Conservation (phyloP, 2,329 filamentous ascomycete species). For the Parascedosporium putredinis region DNA sequence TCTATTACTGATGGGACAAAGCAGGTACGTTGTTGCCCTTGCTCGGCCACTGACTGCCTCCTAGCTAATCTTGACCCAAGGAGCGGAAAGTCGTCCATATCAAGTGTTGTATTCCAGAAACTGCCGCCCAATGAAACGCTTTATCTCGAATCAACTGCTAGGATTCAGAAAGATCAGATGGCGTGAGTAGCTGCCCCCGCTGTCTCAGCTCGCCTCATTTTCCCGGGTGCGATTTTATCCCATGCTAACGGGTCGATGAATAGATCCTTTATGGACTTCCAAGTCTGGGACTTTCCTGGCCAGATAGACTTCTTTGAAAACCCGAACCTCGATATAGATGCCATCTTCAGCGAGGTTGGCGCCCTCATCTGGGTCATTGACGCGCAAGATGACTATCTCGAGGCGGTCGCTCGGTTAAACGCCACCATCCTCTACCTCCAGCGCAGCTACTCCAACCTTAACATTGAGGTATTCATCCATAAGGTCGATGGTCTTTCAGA, state of each 20-base stretch:
- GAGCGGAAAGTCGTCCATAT: constrained; percentile 96
- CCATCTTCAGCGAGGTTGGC: constrained; percentile 88
- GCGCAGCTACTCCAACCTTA: constrained; percentile 81
- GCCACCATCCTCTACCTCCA: constrained; percentile 82
- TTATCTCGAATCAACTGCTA: constrained; percentile 88
- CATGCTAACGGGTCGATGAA: constrained; percentile 8
- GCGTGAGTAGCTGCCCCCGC: constrained; percentile 50
- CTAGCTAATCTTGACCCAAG: constrained; percentile 34
- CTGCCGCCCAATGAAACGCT: constrained; percentile 91
- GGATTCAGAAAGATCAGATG: constrained; percentile 90
- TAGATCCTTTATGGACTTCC: constrained; percentile 98
- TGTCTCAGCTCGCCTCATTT: constrained; percentile 8
- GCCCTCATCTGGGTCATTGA: constrained; percentile 98
- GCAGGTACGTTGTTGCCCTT: constrained; percentile 52
- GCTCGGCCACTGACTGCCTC: not conserved
- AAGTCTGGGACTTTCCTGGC: constrained; percentile 95
- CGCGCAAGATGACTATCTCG: constrained; percentile 93
- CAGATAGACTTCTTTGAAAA: constrained; percentile 86
- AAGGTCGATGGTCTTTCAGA: constrained; percentile 97
- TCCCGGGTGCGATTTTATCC: constrained; percentile 12
- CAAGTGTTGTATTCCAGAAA: constrained; percentile 98
- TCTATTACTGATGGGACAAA: constrained; percentile 86
- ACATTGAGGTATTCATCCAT: constrained; percentile 97
- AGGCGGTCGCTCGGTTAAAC: constrained; percentile 79
- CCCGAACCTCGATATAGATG: constrained; percentile 79